Evolutionary conservation across 2,329 filamentous ascomycete species (phyloP).

Genomic region (Ceratocystis ficicola): DNA sequence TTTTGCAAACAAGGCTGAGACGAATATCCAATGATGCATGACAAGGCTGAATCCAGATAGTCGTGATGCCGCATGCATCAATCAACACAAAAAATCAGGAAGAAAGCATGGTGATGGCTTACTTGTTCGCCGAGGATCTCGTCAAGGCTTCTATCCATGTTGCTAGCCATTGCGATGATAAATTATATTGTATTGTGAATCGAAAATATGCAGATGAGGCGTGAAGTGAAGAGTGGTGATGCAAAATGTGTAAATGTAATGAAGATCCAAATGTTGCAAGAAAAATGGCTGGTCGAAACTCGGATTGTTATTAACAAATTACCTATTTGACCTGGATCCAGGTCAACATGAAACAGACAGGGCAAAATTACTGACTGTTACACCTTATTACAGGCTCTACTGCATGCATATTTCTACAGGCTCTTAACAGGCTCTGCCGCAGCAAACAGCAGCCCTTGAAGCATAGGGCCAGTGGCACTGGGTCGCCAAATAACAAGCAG

Average conservation of each 20-base stretch:
- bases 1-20: background rate
- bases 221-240: background rate
- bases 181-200: background rate
- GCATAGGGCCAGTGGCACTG: background rate
- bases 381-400: background rate
- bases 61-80: background rate
- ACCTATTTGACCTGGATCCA: conserved; percentile 6
- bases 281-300: conserved; percentile 2
- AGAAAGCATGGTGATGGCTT: conserved; percentile 19
- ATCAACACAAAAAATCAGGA: background rate
- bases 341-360: conserved; percentile 13
- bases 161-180: conserved; percentile 30
- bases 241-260: background rate
- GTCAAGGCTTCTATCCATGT: conserved; percentile 45
- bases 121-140: conserved; percentile 45
- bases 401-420: background rate
- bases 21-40: background rate
- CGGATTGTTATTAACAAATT: background rate
- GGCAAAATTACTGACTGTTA: background rate
- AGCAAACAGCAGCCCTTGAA: background rate
- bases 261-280: conserved; percentile 13
- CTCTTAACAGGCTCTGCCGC: background rate
- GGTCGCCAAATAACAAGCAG: background rate
- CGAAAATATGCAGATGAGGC: background rate
- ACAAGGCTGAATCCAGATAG: conserved; percentile 11